phyloP scores from a whole-genome alignment of 495 filamentous ascomycete species.

The Lasiosphaeria hispida region DNA sequence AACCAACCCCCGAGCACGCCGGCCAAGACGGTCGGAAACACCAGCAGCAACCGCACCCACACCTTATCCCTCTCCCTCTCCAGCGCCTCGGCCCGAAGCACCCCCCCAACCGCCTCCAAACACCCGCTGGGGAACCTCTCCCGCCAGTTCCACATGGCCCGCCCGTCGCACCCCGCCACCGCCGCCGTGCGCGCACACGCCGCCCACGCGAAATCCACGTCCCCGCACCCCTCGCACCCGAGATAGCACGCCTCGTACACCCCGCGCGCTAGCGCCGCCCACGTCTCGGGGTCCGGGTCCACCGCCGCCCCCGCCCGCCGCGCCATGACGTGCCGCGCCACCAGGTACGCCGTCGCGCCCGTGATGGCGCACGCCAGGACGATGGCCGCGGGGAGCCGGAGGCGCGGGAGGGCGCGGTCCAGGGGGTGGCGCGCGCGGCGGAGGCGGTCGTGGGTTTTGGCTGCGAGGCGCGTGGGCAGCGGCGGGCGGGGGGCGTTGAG shows the following conservation, averaged over 20 bases:
- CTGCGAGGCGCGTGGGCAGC: no score
- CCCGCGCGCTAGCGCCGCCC: not conserved
- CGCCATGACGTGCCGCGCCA: not conserved
- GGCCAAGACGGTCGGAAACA: no score
- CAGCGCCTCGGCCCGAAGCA: no score
- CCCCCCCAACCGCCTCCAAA: not conserved
- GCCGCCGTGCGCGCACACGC: not conserved
- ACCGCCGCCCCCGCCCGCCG: not conserved
- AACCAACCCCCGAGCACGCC: no score
- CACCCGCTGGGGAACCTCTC: not conserved
- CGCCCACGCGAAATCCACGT: not conserved
- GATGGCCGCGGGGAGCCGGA: not conserved
- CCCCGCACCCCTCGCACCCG: not conserved
- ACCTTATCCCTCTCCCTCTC: no score
- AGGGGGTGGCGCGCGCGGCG: not conserved
- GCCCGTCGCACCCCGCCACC: not conserved
- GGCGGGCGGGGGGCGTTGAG: no score
- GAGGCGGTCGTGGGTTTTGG: not conserved
- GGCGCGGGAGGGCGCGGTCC: not conserved
- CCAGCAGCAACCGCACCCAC: no score
- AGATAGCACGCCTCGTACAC: not conserved
- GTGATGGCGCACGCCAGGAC: not conserved
- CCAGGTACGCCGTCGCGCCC: not conserved
- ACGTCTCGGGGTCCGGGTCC: not conserved
- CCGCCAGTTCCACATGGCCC: not conserved